Base-by-base conservation (phyloP, 1,139 yeast species). In the Lodderomyces orthopsilosis region DNA sequence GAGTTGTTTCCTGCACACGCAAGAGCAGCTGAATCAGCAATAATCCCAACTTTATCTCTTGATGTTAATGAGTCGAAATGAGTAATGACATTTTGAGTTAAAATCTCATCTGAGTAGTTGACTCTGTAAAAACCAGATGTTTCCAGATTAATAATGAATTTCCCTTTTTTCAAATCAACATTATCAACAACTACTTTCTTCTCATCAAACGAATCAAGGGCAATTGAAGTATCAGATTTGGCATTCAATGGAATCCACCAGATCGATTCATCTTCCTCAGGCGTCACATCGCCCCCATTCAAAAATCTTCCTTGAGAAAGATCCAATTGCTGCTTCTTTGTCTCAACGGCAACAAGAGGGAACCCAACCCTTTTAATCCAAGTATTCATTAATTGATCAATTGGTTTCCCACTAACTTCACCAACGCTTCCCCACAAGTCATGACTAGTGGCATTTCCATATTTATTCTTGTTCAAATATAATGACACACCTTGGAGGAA, bases 321-420 rank as follows among this genome's bases (percentile, higher is more conserved):
- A 12, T 70, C 70, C 53, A 86, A 66, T 38, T 70, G 61, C 40
- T 67, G 61, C 22, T 61, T 65, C 28, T 62, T 69, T 4, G 55
- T 51, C 17, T 55, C 54, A 24, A 86, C 93, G 42, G 80, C 70
- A 40, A 89, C 69, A 14, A 88, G 75, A n/a, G 96, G 96, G 69
- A 75, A 88, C 5, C 96, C 96, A 48, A 86, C 82, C 59, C 82
- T 79, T 51, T 81, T 77, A 45, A 93, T 87, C 96, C 96, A 89
- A 42, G 79, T 71, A 51, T 81, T 77, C 95, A 89, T 88, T 53
- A 84, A 81, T 47, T 69, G 62, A 50, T 75, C 75, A 43, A 89
- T 85, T 47, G 89, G 88, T 59, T 83, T 77, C 35, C 91, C 91
- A 23, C 88, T 77, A 19, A 81, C 91, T 44, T 81, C 83, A 33